A percentile compares a stretch with the other conserved stretches of the same genome.
phyloP scores from a whole-genome alignment of 2,329 filamentous ascomycete genomes.

The Verticillium longisporum region DNA sequence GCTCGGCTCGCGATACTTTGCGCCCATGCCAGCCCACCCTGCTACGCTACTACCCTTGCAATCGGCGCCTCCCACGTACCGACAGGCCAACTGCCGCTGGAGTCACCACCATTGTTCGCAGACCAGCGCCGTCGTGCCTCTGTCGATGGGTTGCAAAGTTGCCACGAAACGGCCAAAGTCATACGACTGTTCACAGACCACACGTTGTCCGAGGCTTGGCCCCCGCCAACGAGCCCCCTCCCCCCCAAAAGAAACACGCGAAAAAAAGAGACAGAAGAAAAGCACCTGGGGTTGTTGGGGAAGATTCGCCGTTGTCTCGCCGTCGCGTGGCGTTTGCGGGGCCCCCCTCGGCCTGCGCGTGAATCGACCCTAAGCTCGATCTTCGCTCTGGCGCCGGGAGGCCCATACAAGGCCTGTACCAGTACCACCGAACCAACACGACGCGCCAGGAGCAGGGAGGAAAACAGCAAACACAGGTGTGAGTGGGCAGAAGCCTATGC shows the following conservation, averaged over 20 bases:
- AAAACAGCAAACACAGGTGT: not conserved
- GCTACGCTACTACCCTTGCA: not conserved
- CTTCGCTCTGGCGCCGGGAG: not conserved
- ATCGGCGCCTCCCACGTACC: not conserved
- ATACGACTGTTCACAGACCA: not conserved
- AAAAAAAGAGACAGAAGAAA: not conserved
- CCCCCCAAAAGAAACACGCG: too few species aligned
- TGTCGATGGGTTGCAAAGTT: not conserved
- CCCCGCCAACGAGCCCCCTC: not conserved
- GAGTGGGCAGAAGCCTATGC: not conserved
- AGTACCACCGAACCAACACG: not conserved
- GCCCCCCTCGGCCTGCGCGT: not conserved
- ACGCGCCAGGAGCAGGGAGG: not conserved
- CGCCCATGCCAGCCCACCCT: not conserved
- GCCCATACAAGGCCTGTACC: not conserved
- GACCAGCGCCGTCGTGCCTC: not conserved
- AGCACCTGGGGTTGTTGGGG: constrained; percentile 4
- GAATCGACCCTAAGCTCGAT: not conserved
- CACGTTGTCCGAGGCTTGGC: not conserved
- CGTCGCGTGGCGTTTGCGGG: constrained; percentile 14
- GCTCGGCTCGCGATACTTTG: not conserved
- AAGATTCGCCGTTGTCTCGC: constrained; percentile 13
- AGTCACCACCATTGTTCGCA: not conserved
- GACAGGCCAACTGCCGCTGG: not conserved
- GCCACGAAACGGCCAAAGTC: not conserved